Evolutionary conservation across 805 yeast species (phyloP).

Genomic region (Debaryomyces hansenii): DNA sequence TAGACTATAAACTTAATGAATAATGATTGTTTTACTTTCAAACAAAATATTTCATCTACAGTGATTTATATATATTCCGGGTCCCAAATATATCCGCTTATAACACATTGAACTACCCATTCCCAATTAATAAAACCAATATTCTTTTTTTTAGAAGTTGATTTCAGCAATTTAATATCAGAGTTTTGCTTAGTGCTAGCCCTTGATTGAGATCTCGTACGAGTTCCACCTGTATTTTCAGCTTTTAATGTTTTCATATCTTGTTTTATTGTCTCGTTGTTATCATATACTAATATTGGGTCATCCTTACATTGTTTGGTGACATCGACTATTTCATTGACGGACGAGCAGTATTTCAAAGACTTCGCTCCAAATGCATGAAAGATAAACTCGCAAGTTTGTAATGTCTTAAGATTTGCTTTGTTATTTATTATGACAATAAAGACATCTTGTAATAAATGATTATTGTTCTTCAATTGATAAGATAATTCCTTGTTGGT

Average conservation of each 20-base stretch:
- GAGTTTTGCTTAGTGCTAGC: constrained; percentile 5
- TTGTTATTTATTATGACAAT: constrained; percentile 37
- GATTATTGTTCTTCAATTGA: constrained; percentile 45
- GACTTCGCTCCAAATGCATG: constrained; percentile 45
- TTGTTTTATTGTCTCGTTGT: constrained; percentile 10
- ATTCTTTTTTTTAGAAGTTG: background rate
- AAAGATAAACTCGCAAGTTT: constrained; percentile 44
- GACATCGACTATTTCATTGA: constrained; percentile 5
- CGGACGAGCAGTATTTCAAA: constrained; percentile 10
- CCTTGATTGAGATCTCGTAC: background rate
- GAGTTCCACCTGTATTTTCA: background rate
- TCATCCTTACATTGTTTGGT: background rate
- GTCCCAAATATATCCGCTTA: constrained; percentile 37
- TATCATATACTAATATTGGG: constrained; percentile 26
- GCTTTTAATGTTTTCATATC: background rate
- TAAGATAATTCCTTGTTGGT: constrained; percentile 25
- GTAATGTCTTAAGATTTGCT: constrained; percentile 25
- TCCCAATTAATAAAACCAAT: constrained; percentile 53
- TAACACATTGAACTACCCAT: constrained; percentile 66
- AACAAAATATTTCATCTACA: background rate
- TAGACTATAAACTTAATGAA: background rate
- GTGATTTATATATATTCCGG: constrained; percentile 7
- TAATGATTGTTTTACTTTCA: background rate
- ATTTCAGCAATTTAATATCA: background rate
- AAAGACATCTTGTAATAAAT: constrained; percentile 28